These are phyloP conservation scores for Penicillium brasilianum DNA, from an alignment of 2,329 filamentous ascomycete genomes.

Conservation along the genomic window DNA sequence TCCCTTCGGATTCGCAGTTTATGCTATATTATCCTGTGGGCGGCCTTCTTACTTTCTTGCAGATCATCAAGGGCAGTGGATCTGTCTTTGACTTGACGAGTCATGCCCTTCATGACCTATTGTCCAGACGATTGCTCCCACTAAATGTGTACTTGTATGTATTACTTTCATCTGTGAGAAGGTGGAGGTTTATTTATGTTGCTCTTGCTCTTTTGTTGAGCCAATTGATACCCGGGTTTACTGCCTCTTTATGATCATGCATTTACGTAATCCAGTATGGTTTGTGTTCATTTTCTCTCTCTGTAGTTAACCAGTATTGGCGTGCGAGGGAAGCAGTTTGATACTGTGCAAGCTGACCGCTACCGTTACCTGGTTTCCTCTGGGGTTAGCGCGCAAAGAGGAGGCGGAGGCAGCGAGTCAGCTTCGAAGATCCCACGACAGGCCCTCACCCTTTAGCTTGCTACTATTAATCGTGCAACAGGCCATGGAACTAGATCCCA, in stretches of 20 bases:
- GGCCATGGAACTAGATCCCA: too few relatives aligned
- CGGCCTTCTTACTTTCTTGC: constrained; percentile 12
- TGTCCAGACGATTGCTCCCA: neutral
- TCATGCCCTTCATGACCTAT: neutral
- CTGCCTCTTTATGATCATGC: neutral
- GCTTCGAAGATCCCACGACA: too few relatives aligned
- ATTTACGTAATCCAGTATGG: neutral
- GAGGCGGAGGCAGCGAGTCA: too few relatives aligned
- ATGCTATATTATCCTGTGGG: neutral
- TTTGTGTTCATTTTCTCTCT: neutral
- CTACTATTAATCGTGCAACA: too few relatives aligned
- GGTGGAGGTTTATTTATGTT: constrained; percentile 14
- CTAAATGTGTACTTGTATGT: constrained; percentile 25
- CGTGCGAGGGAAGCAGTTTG: too few relatives aligned
- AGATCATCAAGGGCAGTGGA: constrained; percentile 14
- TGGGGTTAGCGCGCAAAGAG: too few relatives aligned
- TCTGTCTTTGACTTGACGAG: neutral
- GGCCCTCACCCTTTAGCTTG: too few relatives aligned
- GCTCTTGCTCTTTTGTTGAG: constrained; percentile 11
- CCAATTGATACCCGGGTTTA: constrained; percentile 26
- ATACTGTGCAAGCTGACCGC: too few relatives aligned
- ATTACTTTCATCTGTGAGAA: constrained; percentile 15
- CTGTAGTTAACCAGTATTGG: too few relatives aligned
- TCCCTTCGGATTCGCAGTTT: neutral
- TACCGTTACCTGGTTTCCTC: too few relatives aligned